These are phyloP conservation scores for Sphaerulina musiva DNA, from an alignment of 2,329 filamentous ascomycete genomes.

Conservation along the genomic window DNA sequence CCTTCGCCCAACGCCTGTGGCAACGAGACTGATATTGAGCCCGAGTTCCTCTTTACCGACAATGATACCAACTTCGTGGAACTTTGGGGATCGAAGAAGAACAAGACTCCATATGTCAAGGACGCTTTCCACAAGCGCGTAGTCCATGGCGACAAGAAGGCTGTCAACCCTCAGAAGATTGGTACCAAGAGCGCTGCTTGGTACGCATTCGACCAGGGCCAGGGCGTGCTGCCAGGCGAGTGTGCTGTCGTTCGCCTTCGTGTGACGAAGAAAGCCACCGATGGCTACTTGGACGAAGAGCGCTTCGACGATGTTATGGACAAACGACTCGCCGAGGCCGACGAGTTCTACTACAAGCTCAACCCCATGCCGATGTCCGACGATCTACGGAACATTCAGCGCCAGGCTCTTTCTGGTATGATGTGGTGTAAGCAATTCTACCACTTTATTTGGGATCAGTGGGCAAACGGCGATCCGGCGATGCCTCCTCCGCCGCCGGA, in stretches of 20 bases:
- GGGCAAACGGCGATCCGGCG: conserved; percentile 86
- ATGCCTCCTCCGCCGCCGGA: conserved; percentile 78
- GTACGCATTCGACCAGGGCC: conserved; percentile 85
- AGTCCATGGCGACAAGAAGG: conserved; percentile 70
- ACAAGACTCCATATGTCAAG: conserved; percentile 80
- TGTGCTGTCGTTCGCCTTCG: conserved; percentile 94
- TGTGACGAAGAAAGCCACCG: conserved; percentile 62
- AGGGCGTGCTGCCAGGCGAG: conserved; percentile 80
- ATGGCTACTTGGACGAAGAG: conserved; percentile 83
- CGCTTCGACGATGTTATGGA: conserved; percentile 87
- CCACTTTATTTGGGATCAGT: conserved; percentile 94
- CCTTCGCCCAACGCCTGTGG: conserved; percentile 80
- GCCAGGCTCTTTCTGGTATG: conserved; percentile 92
- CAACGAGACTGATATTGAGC: conserved; percentile 75
- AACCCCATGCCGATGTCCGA: conserved; percentile 91
- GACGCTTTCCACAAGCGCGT: conserved; percentile 90
- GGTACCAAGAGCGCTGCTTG: conserved; percentile 89
- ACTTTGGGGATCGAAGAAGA: conserved; percentile 65
- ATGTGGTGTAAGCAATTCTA: conserved; percentile 98
- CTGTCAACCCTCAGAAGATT: conserved; percentile 69
- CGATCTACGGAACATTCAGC: conserved; percentile 88
- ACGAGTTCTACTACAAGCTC: conserved; percentile 91
- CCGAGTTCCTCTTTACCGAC: conserved; percentile 83
- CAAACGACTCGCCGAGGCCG: conserved; percentile 76
- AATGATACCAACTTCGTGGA: conserved; percentile 84